Base-by-base conservation (phyloP, 371 early-diverging fungal species). In the Mortierella sp. region DNA sequence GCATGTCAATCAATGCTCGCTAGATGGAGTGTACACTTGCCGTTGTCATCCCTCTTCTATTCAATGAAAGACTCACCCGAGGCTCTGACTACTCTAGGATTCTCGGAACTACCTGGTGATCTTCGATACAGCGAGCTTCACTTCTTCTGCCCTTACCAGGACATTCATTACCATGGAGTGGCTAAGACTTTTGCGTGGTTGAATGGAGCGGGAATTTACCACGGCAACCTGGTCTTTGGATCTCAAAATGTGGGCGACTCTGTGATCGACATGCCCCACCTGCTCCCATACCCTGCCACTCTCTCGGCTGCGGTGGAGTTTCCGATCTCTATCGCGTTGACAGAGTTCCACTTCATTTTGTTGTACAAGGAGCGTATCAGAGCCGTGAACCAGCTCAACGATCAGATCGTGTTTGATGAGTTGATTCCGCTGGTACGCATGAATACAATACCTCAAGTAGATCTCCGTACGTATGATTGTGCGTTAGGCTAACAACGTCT, bases 321-420 rank as follows among this genome's bases (percentile, higher is more conserved):
- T 34, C 96, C 95, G 0, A 79, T 93, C 5, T 85, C 93, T 0
- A 78, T 95, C 57, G 90, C 90, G 6, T 68, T 94, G 56, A 94
- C 96, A 4, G 92, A 93, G 73, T 96, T 94, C 68, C 97, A 97
- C 65, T 91, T 91, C 62, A 78, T 97, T 47, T 79, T 96, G 39
- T 82, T 96, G 28, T 95, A 93, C 79, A 81, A 84, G 26, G 86
- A 89, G 67, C 82, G 87, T 42, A 73, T 96, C 7, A 81, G 90
- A 42, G 96, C 94, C 2, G 81, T 97, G 28, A 91, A 88, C 65
- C 86, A 86, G 56, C 84, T 97, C 30, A 95, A 89, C 64, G 86
- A 89, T 64, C 87, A 94, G 64, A 84, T 94, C 42, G 92, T 91
- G 4, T 95, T 88, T 66, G 94, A 95, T 49, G 94, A 94, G 59